Base-by-base conservation (phyloP, 441 rosid species). In the Hura crepitans region DNA sequence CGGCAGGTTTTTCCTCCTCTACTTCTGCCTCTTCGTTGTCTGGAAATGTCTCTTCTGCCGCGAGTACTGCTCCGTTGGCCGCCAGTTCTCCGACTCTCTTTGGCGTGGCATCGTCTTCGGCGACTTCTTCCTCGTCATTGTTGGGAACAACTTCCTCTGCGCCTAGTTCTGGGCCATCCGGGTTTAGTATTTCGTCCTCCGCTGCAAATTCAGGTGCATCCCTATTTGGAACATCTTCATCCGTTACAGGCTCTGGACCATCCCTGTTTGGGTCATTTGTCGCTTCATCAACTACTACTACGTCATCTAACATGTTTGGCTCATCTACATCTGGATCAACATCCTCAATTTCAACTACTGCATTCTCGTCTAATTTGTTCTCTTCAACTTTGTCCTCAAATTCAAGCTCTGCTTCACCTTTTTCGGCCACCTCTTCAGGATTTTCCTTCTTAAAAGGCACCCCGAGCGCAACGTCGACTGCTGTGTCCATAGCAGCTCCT, bases 371-470 rank as follows among this genome's bases (percentile, higher is more conserved):
- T 49, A 78, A 75, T 69, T 53, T 73, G 51, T 76, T 79, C 43
- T 60, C 78, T 15, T 74, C 82, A 11, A 53, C 58, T 39, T 20
- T 72, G 18, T 49, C 76, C 25, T 73, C 69, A 47, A 47, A 60
- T 67, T 69, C 82, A 7, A 73, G 68, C 58, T n/a, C 78, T 5
- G 51, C 72, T 35, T 63, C 80, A 5, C 59, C 81, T 42, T 76
- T 76, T 68, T 66, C 77, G 14, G 1, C 73, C 2, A 42, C 85
- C 50, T n/a, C 86, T 33, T 15, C 85, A 1, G 87, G 79, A 22
- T 81, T 81, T 72, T 72, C 87, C 47, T 79, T 84, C 55, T 39
- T 63, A 1, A 83, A 79, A 71, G 66, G 49, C 65, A 71, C 84
- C 31, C 45, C 64, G 61, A 75, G 50, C 65, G 71, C 82, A 27